Percentiles rank a stretch among this genome's conserved stretches.
phyloP scores from a whole-genome alignment of 352 stramenopile genomes.

The Stramenopiles sp. region DNA sequence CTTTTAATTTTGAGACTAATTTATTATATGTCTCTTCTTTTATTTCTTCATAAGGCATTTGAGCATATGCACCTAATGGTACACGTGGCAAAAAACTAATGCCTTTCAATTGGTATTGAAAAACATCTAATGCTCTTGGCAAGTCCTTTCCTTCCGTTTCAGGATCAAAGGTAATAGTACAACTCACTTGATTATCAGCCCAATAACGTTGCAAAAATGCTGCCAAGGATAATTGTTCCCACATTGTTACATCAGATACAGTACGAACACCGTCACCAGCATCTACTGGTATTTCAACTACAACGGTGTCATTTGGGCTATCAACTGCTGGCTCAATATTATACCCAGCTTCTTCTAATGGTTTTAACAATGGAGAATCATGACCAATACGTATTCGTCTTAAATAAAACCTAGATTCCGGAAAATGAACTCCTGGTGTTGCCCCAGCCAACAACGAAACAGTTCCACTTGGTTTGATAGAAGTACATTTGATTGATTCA shows the following conservation, averaged over 20 bases:
- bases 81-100: slow-evolving; percentile 60
- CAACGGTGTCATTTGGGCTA: slow-evolving; percentile 36
- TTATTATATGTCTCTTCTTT: slow-evolving; percentile 35
- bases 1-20: slow-evolving; percentile 18
- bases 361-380: slow-evolving; percentile 47
- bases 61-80: slow-evolving; percentile 47
- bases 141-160: slow-evolving; percentile 50
- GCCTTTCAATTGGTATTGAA: slow-evolving; percentile 81
- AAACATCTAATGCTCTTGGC: slow-evolving; percentile 53
- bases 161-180: slow-evolving; percentile 73
- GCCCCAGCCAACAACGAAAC: slow-evolving; percentile 69
- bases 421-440: slow-evolving; percentile 75
- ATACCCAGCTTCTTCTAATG: slow-evolving; percentile 44
- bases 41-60: slow-evolving; percentile 76
- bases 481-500: slow-evolving; percentile 74
- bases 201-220: slow-evolving; percentile 74
- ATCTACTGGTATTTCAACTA: slow-evolving; percentile 71
- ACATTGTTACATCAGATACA: slow-evolving; percentile 52
- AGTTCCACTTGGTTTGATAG: slow-evolving; percentile 62
- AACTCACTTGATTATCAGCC: slow-evolving; percentile 81
- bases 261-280: slow-evolving; percentile 56
- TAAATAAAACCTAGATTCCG: slow-evolving; percentile 72
- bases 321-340: slow-evolving; percentile 39
- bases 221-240: slow-evolving; percentile 69
- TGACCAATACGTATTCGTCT: slow-evolving; percentile 56